Percentiles rank a stretch among this genome's conserved stretches.
Evolutionary conservation across 495 filamentous ascomycete species (phyloP).

Genomic region (Aspergillus bridgeri): DNA sequence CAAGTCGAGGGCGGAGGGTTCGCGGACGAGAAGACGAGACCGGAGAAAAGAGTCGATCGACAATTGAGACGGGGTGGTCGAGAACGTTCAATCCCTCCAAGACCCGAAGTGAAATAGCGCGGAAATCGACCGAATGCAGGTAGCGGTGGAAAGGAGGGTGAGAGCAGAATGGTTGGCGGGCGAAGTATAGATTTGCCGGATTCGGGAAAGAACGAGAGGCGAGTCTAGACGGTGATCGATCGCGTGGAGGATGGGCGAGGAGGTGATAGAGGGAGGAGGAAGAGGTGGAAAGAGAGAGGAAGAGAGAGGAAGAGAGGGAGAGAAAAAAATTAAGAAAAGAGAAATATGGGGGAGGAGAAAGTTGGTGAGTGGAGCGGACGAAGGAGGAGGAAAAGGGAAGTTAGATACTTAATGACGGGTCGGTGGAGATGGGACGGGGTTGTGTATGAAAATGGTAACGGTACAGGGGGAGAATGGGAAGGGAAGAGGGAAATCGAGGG

Average conservation of each 20-base stretch:
- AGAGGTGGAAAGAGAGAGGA: conserved; percentile 10
- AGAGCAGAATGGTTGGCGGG: conserved; percentile 6
- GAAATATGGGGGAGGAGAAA: conserved; percentile 23
- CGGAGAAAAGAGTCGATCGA: not conserved
- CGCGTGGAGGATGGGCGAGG: conserved; percentile 10
- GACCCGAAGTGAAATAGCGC: not conserved
- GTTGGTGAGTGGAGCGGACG: conserved; percentile 23
- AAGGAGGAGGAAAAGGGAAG: conserved; percentile 20
- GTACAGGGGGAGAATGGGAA: conserved; percentile 28
- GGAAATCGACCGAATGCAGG: conserved; percentile 11
- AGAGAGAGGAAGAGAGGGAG: conserved; percentile 5
- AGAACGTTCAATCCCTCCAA: conserved; percentile 1
- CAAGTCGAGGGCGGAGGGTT: not conserved
- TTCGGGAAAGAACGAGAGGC: conserved; percentile 6
- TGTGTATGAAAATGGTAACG: conserved; percentile 26
- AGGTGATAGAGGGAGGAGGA: conserved; percentile 4
- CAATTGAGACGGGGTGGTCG: not conserved
- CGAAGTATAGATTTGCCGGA: conserved; percentile 7
- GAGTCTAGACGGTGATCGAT: conserved; percentile 3
- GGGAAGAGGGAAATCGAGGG: conserved; percentile 18
- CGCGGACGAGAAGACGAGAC: not conserved
- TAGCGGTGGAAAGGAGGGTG: conserved; percentile 5
- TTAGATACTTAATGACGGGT: conserved; percentile 21
- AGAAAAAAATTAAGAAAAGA: conserved; percentile 8
- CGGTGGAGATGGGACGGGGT: conserved; percentile 21